Evolutionary conservation across 2,329 filamentous ascomycete genomes (phyloP), one percentile per base, ranked within the genome.

Genomic region (Talaromyces sp.): DNA sequence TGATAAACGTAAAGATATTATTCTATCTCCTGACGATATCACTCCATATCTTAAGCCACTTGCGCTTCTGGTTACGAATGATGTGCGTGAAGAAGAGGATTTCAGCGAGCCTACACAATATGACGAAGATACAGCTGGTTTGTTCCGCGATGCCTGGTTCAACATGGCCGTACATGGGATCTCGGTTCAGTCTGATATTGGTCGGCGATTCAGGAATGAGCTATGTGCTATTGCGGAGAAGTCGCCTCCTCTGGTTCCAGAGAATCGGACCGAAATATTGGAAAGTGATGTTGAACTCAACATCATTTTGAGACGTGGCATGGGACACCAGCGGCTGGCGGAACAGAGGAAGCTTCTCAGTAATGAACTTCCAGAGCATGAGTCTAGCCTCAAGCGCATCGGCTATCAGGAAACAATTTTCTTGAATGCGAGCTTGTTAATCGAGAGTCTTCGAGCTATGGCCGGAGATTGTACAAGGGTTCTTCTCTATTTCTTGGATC

Each of bases 231-330:
- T 99, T 74, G 94, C 96, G 1, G 87, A 92, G 60, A 89, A 97
- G 77, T 97, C 93, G 13, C 89, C 91, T 33, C 91, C 95, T 0
- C 80, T 99, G 63, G 90, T 99, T 37, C 88, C 93, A 2, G 92
- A 97, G 73, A 91, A 96, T 74, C 88, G 93, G 66, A 90, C 92
- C 35, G 93, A 97, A 70, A 89, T 96, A 73, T 85, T 95, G 10
- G 95, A 99, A 77, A 97, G 93, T 75, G 95, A 98, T 69, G 94
- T 99, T 63, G 95, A 99, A 73, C 85, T 99, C 47, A 98, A 99
- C 73, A 96, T 93, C 0, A 90, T 98, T 19, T 83, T 99, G 60
- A 89, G 94, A 66, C 87, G 95, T 67, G 94, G 93, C 19, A 91
- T 92, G 82, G 92, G 88, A 68, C 86, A 89, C 35, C 88, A 93